phyloP scores from a whole-genome alignment of 345 rosid genomes.

The Aquilaria malaccensis region DNA sequence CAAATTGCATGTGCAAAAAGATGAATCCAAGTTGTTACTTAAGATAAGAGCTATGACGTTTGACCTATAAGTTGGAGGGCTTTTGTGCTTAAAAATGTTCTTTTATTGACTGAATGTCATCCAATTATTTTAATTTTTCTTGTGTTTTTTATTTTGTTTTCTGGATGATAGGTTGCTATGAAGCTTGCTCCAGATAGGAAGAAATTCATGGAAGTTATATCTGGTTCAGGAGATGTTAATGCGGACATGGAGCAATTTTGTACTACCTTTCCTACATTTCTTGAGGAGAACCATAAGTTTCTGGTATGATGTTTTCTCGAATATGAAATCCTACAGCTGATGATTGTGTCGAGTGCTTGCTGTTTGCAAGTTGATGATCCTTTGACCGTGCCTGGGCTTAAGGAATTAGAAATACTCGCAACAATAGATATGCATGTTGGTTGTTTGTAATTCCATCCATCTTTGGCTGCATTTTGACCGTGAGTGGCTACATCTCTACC shows the following conservation, averaged over 20 bases:
- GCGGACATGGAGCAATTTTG: conserved; percentile 89
- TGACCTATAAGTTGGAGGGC: too few relatives aligned
- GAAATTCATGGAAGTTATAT: conserved; percentile 85
- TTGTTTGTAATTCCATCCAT: not conserved
- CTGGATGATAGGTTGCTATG: conserved; percentile 64
- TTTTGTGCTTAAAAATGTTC: not conserved
- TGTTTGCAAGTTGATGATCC: conserved; percentile 1
- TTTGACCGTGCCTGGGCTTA: not conserved
- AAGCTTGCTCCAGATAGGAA: conserved; percentile 96
- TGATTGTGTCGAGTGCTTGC: not conserved
- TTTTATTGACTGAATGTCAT: conserved; percentile 1
- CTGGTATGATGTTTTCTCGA: conserved; percentile 47
- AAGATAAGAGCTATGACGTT: too few relatives aligned
- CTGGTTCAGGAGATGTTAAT: conserved; percentile 68
- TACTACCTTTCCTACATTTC: conserved; percentile 62
- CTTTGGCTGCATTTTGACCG: not conserved
- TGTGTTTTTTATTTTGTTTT: not conserved
- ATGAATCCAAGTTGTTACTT: too few relatives aligned
- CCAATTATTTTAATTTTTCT: conserved; percentile 7
- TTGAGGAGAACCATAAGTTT: conserved; percentile 85
- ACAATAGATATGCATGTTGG: not conserved
- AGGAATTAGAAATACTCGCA: not conserved
- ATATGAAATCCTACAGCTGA: conserved; percentile 1
- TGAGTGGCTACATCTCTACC: not conserved
- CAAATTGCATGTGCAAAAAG: too few relatives aligned